These are phyloP conservation scores for Candida tetrigidarum DNA, from an alignment of 1,139 yeast species.

Conservation along the genomic window DNA sequence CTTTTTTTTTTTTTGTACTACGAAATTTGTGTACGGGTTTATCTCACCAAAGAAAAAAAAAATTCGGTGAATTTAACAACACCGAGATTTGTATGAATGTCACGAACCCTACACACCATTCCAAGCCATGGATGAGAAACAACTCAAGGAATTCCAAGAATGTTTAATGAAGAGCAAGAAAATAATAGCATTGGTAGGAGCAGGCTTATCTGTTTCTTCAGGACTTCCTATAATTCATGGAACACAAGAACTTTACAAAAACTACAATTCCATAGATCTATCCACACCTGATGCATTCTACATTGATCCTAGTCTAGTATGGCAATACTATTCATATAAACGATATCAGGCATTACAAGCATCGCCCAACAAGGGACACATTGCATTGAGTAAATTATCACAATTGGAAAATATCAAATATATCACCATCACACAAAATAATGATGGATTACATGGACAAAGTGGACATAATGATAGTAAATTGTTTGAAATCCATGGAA, in stretches of 20 bases:
- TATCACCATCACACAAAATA: slow-evolving; percentile 79
- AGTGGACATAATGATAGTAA: slow-evolving; percentile 60
- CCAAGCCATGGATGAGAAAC: slow-evolving; percentile 15
- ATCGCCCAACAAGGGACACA: slow-evolving; percentile 74
- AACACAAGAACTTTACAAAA: slow-evolving; percentile 76
- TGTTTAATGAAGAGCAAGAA: slow-evolving; percentile 54
- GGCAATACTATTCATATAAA: slow-evolving; percentile 85
- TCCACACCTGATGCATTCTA: slow-evolving; percentile 93
- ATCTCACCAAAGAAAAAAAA: neutral
- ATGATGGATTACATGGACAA: slow-evolving; percentile 72
- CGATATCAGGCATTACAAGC: slow-evolving; percentile 68
- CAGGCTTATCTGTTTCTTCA: slow-evolving; percentile 79
- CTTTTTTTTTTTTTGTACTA: neutral
- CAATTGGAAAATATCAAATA: slow-evolving; percentile 29
- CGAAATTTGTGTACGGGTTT: neutral
- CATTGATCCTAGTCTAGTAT: slow-evolving; percentile 80
- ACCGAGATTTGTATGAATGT: neutral
- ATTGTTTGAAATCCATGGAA: slow-evolving; percentile 77
- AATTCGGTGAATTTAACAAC: too few relatives aligned
- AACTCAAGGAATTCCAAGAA: slow-evolving; percentile 57
- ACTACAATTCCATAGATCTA: slow-evolving; percentile 77
- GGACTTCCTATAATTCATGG: slow-evolving; percentile 80
- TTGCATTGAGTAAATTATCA: slow-evolving; percentile 61
- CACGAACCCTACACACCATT: neutral
- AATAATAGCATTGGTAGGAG: slow-evolving; percentile 79